These are phyloP conservation scores for Tubosaeta sp. DNA, from an alignment of 768 basidiomycete genomes.

Conservation along the genomic window DNA sequence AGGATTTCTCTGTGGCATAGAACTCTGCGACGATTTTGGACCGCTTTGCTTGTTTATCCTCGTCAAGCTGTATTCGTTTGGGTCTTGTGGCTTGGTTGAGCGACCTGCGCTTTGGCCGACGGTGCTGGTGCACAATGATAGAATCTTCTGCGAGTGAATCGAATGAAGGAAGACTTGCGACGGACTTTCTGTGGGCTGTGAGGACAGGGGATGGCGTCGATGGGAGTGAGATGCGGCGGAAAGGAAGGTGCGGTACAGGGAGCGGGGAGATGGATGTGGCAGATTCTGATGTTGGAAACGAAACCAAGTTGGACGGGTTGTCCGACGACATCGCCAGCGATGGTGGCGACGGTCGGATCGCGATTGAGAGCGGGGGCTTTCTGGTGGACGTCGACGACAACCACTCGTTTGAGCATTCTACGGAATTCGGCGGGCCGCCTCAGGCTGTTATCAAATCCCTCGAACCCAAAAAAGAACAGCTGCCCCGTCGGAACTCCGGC, in stretches of 20 bases:
- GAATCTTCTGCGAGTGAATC: slow-evolving; percentile 62
- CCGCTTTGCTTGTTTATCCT: slow-evolving; percentile 51
- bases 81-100: slow-evolving; percentile 21
- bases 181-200: slow-evolving; percentile 50
- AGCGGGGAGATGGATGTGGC: slow-evolving; percentile 21
- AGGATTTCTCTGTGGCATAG: slow-evolving; percentile 74
- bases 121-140: slow-evolving; percentile 15
- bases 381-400: background rate
- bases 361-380: slow-evolving; percentile 3
- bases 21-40: slow-evolving; percentile 76
- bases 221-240: slow-evolving; percentile 60
- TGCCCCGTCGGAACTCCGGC: background rate
- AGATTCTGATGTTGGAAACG: slow-evolving; percentile 31
- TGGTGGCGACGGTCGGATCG: slow-evolving; percentile 8
- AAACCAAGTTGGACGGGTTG: slow-evolving; percentile 18
- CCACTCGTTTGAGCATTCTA: background rate
- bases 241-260: slow-evolving; percentile 52
- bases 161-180: slow-evolving; percentile 68
- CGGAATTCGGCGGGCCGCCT: slow-evolving; percentile 18
- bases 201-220: slow-evolving; percentile 43
- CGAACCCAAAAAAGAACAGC: slow-evolving; percentile 11
- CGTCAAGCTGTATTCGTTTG: slow-evolving; percentile 40
- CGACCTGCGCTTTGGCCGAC: slow-evolving; percentile 36
- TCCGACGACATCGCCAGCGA: slow-evolving; percentile 19
- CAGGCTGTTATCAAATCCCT: slow-evolving; percentile 19